Evolutionary conservation across 768 basidiomycete species (phyloP), one percentile per base, ranked within the genome.

Genomic region (Tylopilus sp.): DNA sequence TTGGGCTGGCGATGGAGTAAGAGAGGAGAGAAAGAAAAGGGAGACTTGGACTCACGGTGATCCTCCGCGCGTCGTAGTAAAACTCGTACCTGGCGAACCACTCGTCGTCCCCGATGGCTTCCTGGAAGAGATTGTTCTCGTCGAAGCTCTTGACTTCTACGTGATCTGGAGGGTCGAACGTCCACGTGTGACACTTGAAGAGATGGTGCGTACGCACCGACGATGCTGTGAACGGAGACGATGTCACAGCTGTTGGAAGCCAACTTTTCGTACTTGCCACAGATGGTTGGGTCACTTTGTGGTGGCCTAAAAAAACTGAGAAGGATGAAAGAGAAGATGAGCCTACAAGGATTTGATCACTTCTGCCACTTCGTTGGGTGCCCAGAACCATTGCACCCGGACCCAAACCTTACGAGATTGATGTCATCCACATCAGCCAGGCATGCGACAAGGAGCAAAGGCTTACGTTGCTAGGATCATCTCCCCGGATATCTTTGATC

Each of bases 331-430:
- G 2, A 45, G 10, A 26, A 5, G 9, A 3, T 13, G n/a, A 6
- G 71, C 79, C 51, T 50, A 83, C 81, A 83, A 81, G 2, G 78
- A 76, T 28, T 77, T 76, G 28, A 79, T 60, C 0, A 74, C 67
- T 2, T 56, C 57, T 0, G 69, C 67, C 0, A 80, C 76, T 31
- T 86, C 84, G n/a, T 67, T 45, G 0, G 74, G 72, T 2, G 76
- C 72, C 65, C 80, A 86, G 44, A 69, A 83, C 84, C 84, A 86
- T 44, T 78, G 74, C 0, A 85, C 74, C 11, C 56, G 63, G 0
- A 70, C 73, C 80, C 80, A 84, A 0, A 84, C 82, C 77, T 85
- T 40, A 37, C 7, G 30, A 26, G 12, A 14, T 8, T 22, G 3
- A n/a, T n/a, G n/a, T n/a, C n/a, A n/a, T n/a, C 14, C 2, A 19